Base-by-base conservation (phyloP, 2,329 filamentous ascomycete genomes). In the Aspergillus pseudotamarii region DNA sequence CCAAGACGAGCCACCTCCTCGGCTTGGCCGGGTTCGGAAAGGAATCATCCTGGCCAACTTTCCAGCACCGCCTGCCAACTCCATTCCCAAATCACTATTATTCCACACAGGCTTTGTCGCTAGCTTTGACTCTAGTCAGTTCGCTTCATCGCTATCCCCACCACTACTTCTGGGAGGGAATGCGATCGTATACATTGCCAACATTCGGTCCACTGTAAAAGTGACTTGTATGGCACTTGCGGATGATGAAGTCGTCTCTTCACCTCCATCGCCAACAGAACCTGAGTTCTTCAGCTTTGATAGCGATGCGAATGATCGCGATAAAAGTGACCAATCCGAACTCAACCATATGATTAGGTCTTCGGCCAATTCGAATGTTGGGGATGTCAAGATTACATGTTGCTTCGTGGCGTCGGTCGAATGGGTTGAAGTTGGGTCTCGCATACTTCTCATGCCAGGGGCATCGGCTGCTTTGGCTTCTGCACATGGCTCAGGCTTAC, bases 171-270 rank as follows among this genome's bases (percentile, higher is more conserved):
- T 82, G 3, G 80, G 81, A 26, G 79, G 80, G 1, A 79, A 81
- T 61, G 84, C 85, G 0, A 93, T 96, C 34, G 86, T 94, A 0
- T 98, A 97, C 72, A 87, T 94, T 46, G 93, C 92, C 21, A 97
- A 93, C 73, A 89, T 98, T 16, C 86, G 94, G 10, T 91, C 93
- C 1, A 88, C 91, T 0, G 94, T 93, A 0, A 89, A 90, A 64
- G 87, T 98, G 1, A 75, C 91, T 30, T 85, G 85, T 36, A 83
- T 90, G 63, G 73, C 75, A 26, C 68, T 78, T 16, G 73, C 72
- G 5, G 75, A 75, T 5, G 73, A 79, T 19, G 69, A 75, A 38
- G 57, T 65, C 10, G 60, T 71, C 23, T 72, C 73, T 6, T 65
- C 69, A 8, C 70, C 71, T 5, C 64, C 68, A 8, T 77, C 75